Evolutionary conservation across 148 eudicot species (phyloP).

Genomic region (Dysphania ambrosioides): DNA sequence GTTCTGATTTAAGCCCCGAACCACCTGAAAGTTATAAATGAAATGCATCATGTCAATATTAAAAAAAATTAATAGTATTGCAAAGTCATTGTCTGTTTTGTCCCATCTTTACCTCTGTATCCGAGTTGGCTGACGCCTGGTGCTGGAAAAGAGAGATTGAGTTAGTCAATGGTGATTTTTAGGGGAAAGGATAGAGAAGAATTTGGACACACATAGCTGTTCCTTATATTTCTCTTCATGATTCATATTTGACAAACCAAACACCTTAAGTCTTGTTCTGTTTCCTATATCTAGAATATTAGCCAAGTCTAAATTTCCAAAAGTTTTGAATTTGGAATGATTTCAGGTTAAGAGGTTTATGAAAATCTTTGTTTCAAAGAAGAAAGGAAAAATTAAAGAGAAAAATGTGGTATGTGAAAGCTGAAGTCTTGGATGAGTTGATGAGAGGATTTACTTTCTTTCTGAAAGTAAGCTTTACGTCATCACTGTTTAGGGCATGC

Average conservation of each 20-base stretch:
- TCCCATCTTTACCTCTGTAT: slow-evolving; percentile 47
- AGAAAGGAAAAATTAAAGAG: neutral
- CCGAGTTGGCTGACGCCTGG: slow-evolving; percentile 50
- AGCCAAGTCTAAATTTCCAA: neutral
- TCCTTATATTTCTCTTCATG: neutral
- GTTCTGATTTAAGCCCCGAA: slow-evolving; percentile 46
- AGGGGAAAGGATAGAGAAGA: neutral
- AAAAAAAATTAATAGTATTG: neutral
- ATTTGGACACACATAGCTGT: neutral
- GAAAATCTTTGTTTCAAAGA: neutral
- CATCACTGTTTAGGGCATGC: no score
- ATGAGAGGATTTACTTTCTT: neutral
- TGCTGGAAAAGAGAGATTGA: slow-evolving; percentile 14
- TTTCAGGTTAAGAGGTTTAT: neutral
- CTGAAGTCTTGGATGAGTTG: neutral
- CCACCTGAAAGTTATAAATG: slow-evolving; percentile 41
- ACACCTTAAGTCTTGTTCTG: neutral
- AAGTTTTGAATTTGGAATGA: neutral
- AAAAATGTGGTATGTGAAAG: neutral
- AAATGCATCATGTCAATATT: slow-evolving; percentile 17
- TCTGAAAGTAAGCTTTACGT: neutral
- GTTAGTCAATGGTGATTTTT: slow-evolving; percentile 15
- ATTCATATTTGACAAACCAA: neutral
- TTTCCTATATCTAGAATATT: neutral
- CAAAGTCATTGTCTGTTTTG: neutral